A percentile compares a stretch with the other conserved stretches of the same genome.
phyloP scores from a whole-genome alignment of 2,329 filamentous ascomycete species.

The Fusarium pilosicola region DNA sequence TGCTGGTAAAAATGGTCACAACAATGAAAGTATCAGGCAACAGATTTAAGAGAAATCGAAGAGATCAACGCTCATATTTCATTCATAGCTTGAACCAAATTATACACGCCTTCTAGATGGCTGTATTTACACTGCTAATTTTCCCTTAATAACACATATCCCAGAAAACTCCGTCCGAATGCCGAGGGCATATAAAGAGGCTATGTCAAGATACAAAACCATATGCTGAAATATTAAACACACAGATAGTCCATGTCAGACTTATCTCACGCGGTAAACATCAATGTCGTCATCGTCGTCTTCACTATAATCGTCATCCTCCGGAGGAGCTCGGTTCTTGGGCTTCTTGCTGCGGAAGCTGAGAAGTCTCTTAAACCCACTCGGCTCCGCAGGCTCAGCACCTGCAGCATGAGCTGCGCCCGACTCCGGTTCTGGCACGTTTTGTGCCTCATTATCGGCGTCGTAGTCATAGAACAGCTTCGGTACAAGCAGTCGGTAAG shows the following conservation, averaged over 20 bases:
- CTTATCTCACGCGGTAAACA: slow-evolving; percentile 34
- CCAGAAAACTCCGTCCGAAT: slow-evolving; percentile 19
- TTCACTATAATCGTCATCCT: slow-evolving; percentile 44
- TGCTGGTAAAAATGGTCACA: neutral
- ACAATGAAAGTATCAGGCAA: neutral
- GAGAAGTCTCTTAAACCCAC: slow-evolving; percentile 57
- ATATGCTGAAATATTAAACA: slow-evolving; percentile 10
- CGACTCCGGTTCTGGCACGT: slow-evolving; percentile 45
- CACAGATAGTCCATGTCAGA: slow-evolving; percentile 8
- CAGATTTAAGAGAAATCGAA: neutral
- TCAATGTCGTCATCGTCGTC: slow-evolving; percentile 39
- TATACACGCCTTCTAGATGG: slow-evolving; percentile 18
- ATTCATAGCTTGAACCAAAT: slow-evolving; percentile 14
- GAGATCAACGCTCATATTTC: slow-evolving; percentile 7
- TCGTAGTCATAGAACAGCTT: slow-evolving; percentile 71
- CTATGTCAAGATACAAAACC: slow-evolving; percentile 12
- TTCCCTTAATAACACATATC: slow-evolving; percentile 9
- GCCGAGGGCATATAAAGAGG: slow-evolving; percentile 11
- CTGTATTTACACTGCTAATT: slow-evolving; percentile 19
- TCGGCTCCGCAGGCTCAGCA: slow-evolving; percentile 42
- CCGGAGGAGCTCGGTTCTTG: slow-evolving; percentile 28
- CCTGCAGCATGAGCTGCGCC: slow-evolving; percentile 17
- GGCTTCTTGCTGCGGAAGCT: slow-evolving; percentile 56
- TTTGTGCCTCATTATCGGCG: slow-evolving; percentile 54
- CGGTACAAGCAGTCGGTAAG: slow-evolving; percentile 88